Evolutionary conservation across 768 basidiomycete species (phyloP), one percentile per base, ranked within the genome.

Genomic region (Sistotremastrum niveocremeum): DNA sequence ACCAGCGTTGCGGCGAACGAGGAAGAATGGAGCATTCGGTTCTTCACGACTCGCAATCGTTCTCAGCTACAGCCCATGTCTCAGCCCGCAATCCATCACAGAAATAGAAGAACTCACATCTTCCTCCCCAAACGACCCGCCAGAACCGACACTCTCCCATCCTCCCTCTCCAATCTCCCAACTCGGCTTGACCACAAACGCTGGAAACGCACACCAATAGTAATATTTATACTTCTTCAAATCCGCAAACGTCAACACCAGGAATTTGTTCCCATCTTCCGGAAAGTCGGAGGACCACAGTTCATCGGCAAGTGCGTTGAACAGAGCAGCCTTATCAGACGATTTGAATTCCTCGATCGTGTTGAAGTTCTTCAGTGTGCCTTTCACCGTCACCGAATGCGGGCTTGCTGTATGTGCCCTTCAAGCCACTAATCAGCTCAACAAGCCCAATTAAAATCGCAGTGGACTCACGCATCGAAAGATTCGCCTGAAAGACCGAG

Each of bases 161-260:
- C 80, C 83, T 7, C 63, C 57, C 5, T 69, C 73, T 34, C 68
- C 65, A 52, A 86, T 80, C 66, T 87, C 81, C 93, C 93, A 97
- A 4, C 83, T 77, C 5, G 95, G 91, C 53, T 87, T 89, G 20
- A 85, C 69, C 0, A 82, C 81, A 52, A 97, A 81, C 0, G 93
- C 89, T 2, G 95, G 94, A 61, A 97, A 95, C 0, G 86, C 84
- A 57, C 97, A 97, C 95, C 94, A 99, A 64, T 97, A 97, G 57
- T 82, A 91, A 60, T 90, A 98, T 53, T 82, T 84, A 70, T 95
- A 97, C 62, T 93, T 97, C 72, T 98, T 99, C 54, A 99, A 79
- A 62, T 99, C 95, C 1, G 95, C 88, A 54, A 81, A 98, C 0
- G 91, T 90, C 54, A 99, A 84, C 43, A 95, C 69, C 20, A 98